Evolutionary conservation across 805 yeast species (phyloP), one percentile per base, ranked within the genome.

Genomic region (Metschnikowia reukaufii): DNA sequence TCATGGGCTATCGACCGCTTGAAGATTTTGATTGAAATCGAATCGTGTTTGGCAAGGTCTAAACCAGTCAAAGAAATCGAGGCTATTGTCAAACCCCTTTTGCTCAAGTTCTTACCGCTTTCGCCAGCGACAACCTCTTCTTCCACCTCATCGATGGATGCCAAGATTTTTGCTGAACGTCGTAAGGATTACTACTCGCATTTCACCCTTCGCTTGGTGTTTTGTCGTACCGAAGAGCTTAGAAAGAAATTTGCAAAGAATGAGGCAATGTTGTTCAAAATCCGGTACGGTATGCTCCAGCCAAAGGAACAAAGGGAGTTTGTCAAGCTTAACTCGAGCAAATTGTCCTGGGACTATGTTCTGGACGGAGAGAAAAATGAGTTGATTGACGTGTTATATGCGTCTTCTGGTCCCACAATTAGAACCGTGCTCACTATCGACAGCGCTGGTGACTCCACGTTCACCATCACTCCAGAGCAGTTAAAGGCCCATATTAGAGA

Each of bases 1-100:
- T 75, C 77, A 4, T 94, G 97, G 97, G 98, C 98, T 4, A 84
- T 94, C 45, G 98, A 92, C 60, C 72, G 99, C 49, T 73, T 92
- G 52, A 83, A 85, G 60, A 80, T 94, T 7, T 73, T 94, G 48
- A 78, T 90, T 45, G 96, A 89, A 61, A 84, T 94, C 42, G 97
- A 92, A 59, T 78, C 88, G 1, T 80, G 86, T 52, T 59, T 77
- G 36, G 81, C 84, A 19, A 75, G 95, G 56, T 82, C 83, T 49
- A 81, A 82, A 58, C 64, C 77, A 1, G 61, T 78, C 39, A 79
- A 78, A 54, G 97, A 90, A 47, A 79, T 81, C 30, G 92, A 85
- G 55, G 60, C 69, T 8, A 69, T 78, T 3, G 70, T 92, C 55
- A 81, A 79, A 54, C 94, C 95, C 1, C 64, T 84, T 42, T 58